These are phyloP conservation scores for Trichophyton mentagrophytes DNA, from an alignment of 2,329 filamentous ascomycete genomes.

Conservation along the genomic window DNA sequence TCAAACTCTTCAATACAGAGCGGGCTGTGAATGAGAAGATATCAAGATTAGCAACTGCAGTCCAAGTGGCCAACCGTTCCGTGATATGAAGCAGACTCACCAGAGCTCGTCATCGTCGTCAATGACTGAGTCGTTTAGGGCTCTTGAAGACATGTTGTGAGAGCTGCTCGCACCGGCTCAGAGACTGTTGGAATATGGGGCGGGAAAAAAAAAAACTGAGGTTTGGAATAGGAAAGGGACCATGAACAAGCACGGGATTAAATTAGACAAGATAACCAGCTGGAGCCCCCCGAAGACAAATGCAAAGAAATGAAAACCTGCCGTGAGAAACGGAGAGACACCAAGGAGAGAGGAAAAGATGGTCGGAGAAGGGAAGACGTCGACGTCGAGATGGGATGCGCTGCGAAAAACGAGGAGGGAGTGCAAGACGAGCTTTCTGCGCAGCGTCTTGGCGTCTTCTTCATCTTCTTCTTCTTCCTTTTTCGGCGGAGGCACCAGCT, in stretches of 20 bases:
- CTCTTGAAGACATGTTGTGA: constrained; percentile 32
- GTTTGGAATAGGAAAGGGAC: background rate
- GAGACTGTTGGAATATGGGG: background rate
- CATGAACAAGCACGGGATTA: constrained; percentile 6
- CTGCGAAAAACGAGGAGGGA: constrained; percentile 12
- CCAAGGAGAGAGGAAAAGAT: constrained; percentile 16
- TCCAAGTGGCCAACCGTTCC: background rate
- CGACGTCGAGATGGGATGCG: background rate
- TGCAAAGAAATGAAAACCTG: constrained; percentile 5
- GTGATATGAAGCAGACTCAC: constrained; percentile 20
- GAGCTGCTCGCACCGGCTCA: constrained; percentile 1
- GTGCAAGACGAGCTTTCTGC: constrained; percentile 10
- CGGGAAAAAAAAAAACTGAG: background rate
- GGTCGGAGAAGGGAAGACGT: background rate
- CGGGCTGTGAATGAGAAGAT: constrained; percentile 47
- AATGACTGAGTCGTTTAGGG: constrained; percentile 37
- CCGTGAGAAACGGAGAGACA: constrained; percentile 13
- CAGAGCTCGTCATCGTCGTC: constrained; percentile 39
- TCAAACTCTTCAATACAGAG: constrained; percentile 99
- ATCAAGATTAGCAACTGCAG: constrained; percentile 5
- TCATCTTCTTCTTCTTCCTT: constrained; percentile 5
- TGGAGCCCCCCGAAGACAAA: background rate
- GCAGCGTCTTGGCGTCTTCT: constrained; percentile 4
- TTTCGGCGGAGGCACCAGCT: constrained; percentile 6
- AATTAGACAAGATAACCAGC: background rate